These are phyloP conservation scores for Ogataea trehaloabstinens DNA, from an alignment of 805 yeast genomes.

Conservation along the genomic window DNA sequence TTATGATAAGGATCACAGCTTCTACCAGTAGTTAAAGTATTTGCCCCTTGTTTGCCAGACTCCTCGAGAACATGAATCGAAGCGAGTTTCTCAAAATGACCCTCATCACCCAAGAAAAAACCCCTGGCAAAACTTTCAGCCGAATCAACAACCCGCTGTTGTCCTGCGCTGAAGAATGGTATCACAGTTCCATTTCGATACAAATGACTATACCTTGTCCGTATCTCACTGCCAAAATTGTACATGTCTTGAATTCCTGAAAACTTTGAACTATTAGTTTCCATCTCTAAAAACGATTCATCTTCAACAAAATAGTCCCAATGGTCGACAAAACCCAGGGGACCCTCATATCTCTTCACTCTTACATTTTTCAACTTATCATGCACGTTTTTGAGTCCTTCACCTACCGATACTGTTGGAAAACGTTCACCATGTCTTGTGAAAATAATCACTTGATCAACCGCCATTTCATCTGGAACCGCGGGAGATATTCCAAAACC, in stretches of 20 bases:
- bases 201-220: slow-evolving; percentile 48
- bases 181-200: slow-evolving; percentile 35
- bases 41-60: slow-evolving; percentile 47
- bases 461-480: slow-evolving; percentile 47
- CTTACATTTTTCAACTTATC: slow-evolving; percentile 37
- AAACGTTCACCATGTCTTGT: slow-evolving; percentile 81
- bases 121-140: slow-evolving; percentile 59
- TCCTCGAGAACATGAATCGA: slow-evolving; percentile 46
- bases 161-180: slow-evolving; percentile 55
- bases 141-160: slow-evolving; percentile 54
- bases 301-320: slow-evolving; percentile 46
- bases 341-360: slow-evolving; percentile 42
- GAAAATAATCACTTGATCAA: slow-evolving; percentile 67
- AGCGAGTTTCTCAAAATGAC: slow-evolving; percentile 33
- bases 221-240: slow-evolving; percentile 47
- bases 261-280: slow-evolving; percentile 49
- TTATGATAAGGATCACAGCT: slow-evolving; percentile 40
- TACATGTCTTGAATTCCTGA: slow-evolving; percentile 51
- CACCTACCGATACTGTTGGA: slow-evolving; percentile 47
- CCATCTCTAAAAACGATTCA: slow-evolving; percentile 38
- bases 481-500: slow-evolving; percentile 54
- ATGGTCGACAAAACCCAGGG: slow-evolving; percentile 51
- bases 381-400: slow-evolving; percentile 23
- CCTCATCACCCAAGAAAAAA: slow-evolving; percentile 41
- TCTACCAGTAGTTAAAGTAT: slow-evolving; percentile 55